phyloP scores from a whole-genome alignment of 2,329 filamentous ascomycete species.

The Immersiporthe knoxdaviesiana region DNA sequence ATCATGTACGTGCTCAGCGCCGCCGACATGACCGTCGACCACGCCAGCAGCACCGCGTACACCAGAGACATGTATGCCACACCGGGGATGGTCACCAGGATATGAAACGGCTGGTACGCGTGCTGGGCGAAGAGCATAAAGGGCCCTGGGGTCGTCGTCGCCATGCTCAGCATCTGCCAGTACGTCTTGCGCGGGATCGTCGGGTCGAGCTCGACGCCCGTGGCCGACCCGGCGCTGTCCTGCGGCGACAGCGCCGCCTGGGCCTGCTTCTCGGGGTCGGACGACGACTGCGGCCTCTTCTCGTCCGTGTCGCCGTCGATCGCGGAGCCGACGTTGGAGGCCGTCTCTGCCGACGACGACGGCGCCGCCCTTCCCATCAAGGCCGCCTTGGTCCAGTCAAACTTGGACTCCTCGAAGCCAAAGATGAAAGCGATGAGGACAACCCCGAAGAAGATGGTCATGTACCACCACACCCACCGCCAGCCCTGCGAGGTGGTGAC shows the following conservation, averaged over 20 bases:
- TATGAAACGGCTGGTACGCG: conserved; percentile 30
- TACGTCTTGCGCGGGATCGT: conserved; percentile 27
- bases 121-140: conserved; percentile 27
- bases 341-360: neutral
- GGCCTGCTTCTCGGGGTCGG: conserved; percentile 24
- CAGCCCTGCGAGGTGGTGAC: conserved; percentile 28
- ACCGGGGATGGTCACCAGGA: conserved; percentile 27
- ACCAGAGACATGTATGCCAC: conserved; percentile 29
- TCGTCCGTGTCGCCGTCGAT: neutral
- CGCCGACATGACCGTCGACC: conserved; percentile 27
- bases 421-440: conserved; percentile 25
- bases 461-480: conserved; percentile 31
- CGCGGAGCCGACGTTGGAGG: neutral
- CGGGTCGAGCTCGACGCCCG: conserved; percentile 18
- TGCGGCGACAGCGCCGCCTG: neutral
- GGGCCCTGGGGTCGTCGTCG: conserved; percentile 26
- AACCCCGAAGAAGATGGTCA: conserved; percentile 27
- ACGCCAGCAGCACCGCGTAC: conserved; percentile 29
- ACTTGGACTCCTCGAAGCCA: conserved; percentile 30
- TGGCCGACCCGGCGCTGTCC: neutral
- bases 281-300: conserved; percentile 7
- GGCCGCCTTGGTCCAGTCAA: conserved; percentile 26
- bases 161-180: conserved; percentile 25
- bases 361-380: neutral
- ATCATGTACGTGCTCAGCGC: conserved; percentile 28